Percentiles rank a stretch among this genome's conserved stretches.
phyloP scores from a whole-genome alignment of 2,329 filamentous ascomycete species.

The Diaporthe sp. region DNA sequence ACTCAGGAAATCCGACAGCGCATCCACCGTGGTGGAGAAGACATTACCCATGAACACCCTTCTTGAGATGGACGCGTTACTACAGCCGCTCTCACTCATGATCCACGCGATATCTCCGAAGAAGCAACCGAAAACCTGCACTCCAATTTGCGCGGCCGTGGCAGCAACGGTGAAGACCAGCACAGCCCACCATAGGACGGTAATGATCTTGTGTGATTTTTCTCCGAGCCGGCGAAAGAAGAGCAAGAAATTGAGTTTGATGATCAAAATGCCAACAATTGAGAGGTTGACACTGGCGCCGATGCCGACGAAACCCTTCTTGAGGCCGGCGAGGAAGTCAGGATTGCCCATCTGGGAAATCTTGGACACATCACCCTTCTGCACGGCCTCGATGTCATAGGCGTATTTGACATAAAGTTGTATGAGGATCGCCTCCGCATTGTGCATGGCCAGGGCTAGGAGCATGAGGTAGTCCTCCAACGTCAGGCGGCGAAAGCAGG shows the following conservation, averaged over 20 bases:
- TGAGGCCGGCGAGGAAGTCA: conserved; percentile 2
- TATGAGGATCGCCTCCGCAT: not conserved
- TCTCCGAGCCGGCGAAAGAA: conserved; percentile 36
- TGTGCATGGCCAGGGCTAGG: conserved; percentile 33
- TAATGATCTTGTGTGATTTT: not conserved
- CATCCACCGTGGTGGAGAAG: not conserved
- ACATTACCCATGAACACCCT: not conserved
- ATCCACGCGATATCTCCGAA: conserved; percentile 36
- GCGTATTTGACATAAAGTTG: not conserved
- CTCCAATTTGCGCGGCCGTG: conserved; percentile 25
- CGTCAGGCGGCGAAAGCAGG: conserved; percentile 40
- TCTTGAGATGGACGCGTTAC: not conserved
- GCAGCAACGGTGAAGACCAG: conserved; percentile 33
- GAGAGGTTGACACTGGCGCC: conserved; percentile 6
- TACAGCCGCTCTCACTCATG: not conserved
- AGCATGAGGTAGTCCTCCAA: conserved; percentile 43
- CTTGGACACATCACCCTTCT: not conserved
- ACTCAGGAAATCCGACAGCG: not conserved
- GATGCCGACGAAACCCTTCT: conserved; percentile 14
- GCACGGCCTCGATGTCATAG: not conserved
- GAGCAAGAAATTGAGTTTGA: conserved; percentile 37
- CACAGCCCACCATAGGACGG: conserved; percentile 40
- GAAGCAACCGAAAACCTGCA: conserved; percentile 36
- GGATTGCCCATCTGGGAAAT: not conserved
- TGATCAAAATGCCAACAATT: conserved; percentile 33